These are phyloP conservation scores for Metschnikowia vanudenii DNA, from an alignment of 805 yeast species.

Conservation along the genomic window DNA sequence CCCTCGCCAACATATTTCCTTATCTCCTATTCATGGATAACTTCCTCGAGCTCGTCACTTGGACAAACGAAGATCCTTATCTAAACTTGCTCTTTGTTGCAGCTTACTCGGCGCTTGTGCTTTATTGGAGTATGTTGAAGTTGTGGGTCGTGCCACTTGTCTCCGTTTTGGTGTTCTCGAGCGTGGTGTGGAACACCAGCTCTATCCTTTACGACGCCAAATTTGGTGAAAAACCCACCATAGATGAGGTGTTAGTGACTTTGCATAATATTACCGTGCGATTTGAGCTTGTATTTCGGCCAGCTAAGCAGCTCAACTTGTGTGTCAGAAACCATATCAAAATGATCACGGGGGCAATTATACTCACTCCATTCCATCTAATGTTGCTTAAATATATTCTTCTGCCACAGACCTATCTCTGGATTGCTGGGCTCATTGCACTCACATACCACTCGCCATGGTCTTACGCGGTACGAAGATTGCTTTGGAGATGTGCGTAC, in stretches of 20 bases:
- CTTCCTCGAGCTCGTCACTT: conserved; percentile 45
- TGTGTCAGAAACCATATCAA: conserved; percentile 26
- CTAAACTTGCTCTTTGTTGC: conserved; percentile 44
- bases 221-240: conserved; percentile 47
- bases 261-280: conserved; percentile 46
- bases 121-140: conserved; percentile 42
- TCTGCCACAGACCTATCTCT: conserved; percentile 32
- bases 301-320: conserved; percentile 34
- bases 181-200: conserved; percentile 45
- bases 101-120: conserved; percentile 36
- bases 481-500: conserved; percentile 51
- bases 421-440: conserved; percentile 37
- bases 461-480: conserved; percentile 43
- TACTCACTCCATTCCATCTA: conserved; percentile 46
- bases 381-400: conserved; percentile 33
- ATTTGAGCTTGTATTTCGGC: conserved; percentile 40
- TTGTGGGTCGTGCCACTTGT: conserved; percentile 40
- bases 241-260: conserved; percentile 51
- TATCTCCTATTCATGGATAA: conserved; percentile 45
- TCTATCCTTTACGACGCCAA: conserved; percentile 43
- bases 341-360: conserved; percentile 28
- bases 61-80: conserved; percentile 55
- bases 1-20: conserved; percentile 49
- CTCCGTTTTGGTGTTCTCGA: conserved; percentile 35
- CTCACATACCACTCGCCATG: conserved; percentile 50